Evolutionary conservation across 179 eudicot genomes (phyloP), one percentile per base, ranked within the genome.

Genomic region (Spergularia azorica): DNA sequence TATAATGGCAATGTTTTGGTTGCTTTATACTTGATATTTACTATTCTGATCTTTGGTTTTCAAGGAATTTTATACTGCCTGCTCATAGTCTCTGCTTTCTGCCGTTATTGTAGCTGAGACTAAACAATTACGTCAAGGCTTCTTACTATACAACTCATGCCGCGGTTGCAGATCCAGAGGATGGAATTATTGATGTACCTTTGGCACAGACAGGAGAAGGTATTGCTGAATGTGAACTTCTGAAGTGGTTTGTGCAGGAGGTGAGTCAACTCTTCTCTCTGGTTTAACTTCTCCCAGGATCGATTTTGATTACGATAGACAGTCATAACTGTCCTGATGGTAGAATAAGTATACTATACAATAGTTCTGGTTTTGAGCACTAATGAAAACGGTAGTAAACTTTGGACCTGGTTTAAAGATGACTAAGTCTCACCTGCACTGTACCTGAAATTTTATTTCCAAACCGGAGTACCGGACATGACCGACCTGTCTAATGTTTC

Each of bases 181-280:
- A 63, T 69, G 95, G 93, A 60, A 78, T 90, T 61, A 82, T 95
- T 72, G 97, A 93, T 76, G 86, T 95, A 60, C 97, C 96, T 63
- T 83, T 94, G 81, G 98, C 98, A 17, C 98, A 93, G 72, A 93
- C 98, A 41, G 97, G 96, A 74, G 96, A 92, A 89, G 98, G 97
- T 75, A 92, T 92, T 81, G 96, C 98, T 39, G 93, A 92, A 84
- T 94, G 97, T 80, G 97, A 95, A 83, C 97, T 95, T 74, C 86
- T 95, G 77, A 87, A 90, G 79, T 95, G 99, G 97, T 93, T 87
- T 86, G 97, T 95, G 26, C 82, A 90, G 72, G 97, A 93, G 97
- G 99, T 95, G 70, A 80, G 85, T 84, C 63, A 36, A 52, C 15
- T 65, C 18, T 69, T 26, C 50, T n/a, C 63, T 36, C 50, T 4